Evolutionary conservation across 139 green algal species (phyloP), one percentile per base, ranked within the genome.

Genomic region (Ulvella scutata): DNA sequence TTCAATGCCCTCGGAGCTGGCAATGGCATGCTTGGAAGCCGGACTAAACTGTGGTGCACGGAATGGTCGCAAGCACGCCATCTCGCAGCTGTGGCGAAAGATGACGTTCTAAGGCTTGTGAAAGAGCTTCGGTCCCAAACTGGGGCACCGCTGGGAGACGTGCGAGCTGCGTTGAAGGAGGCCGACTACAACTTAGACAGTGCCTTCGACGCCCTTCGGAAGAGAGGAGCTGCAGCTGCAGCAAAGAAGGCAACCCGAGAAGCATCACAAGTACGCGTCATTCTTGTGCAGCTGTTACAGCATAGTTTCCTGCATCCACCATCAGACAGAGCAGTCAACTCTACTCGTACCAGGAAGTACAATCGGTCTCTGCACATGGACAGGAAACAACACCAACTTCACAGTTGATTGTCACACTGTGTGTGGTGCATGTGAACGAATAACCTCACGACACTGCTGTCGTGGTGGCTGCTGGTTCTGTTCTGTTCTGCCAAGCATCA

Each of bases 171-270:
- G 9, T 67, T 3, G 96, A 95, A 79, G 43, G 75, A 79, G 44
- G 34, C 75, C 4, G 28, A 39, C 4, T 79, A 79, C 44, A 81
- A 94, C 74, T 26, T 87, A 43, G 87, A 90, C 77, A 74, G 78
- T 3, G 85, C 85, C 0, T 85, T 84, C 6, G 79, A 91, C 2
- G 85, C 82, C 23, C 83, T 98, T 23, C 77, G 93, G 0, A 90
- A 92, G 72, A 92, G 92, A 72, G 91, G 89, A 0, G 80, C 95
- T n/a, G 84, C 90, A 28, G 86, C 90, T n/a, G 91, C 91, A 3
- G 82, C 75, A 23, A 98, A 98, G 76, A 98, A 97, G 81, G 85
- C 88, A 1, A 87, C 79, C 4, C 78, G 93, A 34, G 13, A n/a
- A 67, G 51, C 1, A 77, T 62, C 74, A 87, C 40, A 93, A 92